Evolutionary conservation across 2,329 filamentous ascomycete species (phyloP).

Genomic region (Cytospora piceae): DNA sequence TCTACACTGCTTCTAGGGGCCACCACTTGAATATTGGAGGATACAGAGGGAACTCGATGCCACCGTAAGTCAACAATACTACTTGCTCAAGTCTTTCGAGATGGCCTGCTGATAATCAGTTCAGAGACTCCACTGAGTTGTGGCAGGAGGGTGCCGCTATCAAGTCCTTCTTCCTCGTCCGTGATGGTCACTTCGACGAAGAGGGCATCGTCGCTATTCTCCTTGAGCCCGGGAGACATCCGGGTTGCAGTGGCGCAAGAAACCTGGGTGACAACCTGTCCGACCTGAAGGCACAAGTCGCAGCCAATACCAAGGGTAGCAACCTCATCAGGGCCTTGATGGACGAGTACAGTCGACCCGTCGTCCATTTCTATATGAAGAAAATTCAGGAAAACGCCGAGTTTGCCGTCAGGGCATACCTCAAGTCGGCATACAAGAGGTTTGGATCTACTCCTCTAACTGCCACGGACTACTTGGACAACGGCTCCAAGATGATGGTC

Average conservation of each 20-base stretch:
- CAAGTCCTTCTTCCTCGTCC: conserved; percentile 29
- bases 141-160: conserved; percentile 30
- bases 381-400: conserved; percentile 78
- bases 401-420: conserved; percentile 67
- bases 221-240: conserved; percentile 71
- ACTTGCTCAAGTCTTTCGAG: neutral
- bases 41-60: conserved; percentile 40
- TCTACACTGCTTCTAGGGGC: conserved; percentile 45
- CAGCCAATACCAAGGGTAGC: conserved; percentile 80
- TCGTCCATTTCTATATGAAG: conserved; percentile 78
- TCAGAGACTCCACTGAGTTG: conserved; percentile 20
- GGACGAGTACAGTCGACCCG: conserved; percentile 71
- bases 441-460: conserved; percentile 69
- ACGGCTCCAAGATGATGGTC: conserved; percentile 71
- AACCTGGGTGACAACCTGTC: conserved; percentile 80
- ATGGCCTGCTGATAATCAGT: neutral
- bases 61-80: conserved; percentile 35
- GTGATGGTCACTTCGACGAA: conserved; percentile 53
- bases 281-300: conserved; percentile 79
- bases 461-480: conserved; percentile 80
- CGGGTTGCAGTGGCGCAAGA: conserved; percentile 73
- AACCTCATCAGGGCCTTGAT: conserved; percentile 71
- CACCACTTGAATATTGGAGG: conserved; percentile 45
- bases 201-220: conserved; percentile 70
- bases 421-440: conserved; percentile 67